Conservation (phyloP, 192 early-diverging fungal genomes). For the Spizellomyces sp. region DNA sequence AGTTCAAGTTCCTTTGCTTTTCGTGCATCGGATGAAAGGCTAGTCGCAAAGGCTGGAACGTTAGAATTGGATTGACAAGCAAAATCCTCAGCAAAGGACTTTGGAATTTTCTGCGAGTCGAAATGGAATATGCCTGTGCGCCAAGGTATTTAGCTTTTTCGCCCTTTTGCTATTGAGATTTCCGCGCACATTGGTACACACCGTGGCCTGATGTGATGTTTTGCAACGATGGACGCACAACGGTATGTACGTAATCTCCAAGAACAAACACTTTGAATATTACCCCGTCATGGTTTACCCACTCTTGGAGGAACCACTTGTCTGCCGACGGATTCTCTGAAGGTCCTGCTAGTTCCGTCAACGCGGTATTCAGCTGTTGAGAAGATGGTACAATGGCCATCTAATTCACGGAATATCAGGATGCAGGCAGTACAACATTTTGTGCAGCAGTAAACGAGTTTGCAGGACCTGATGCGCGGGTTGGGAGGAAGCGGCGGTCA, state of each 20-base stretch:
- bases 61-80: not conserved
- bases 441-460: not conserved
- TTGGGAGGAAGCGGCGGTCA: conserved; percentile 8
- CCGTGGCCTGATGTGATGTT: not conserved
- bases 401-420: not conserved
- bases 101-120: conserved; percentile 4
- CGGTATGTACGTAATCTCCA: not conserved
- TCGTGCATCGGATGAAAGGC: not conserved
- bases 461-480: not conserved
- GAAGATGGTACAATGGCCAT: not conserved
- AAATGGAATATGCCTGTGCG: not conserved
- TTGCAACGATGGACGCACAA: conserved; percentile 1
- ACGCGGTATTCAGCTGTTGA: not conserved
- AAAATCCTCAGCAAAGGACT: not conserved
- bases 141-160: not conserved
- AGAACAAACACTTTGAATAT: conserved; percentile 11
- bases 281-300: conserved; percentile 3
- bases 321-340: not conserved
- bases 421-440: not conserved
- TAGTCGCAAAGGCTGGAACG: not conserved
- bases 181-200: not conserved
- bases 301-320: conserved; percentile 1
- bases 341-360: not conserved
- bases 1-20: not conserved
- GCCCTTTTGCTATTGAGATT: not conserved